Base-by-base conservation (phyloP, 2,329 filamentous ascomycete species). In the Ophiocordyceps camponoti-rufipedis region DNA sequence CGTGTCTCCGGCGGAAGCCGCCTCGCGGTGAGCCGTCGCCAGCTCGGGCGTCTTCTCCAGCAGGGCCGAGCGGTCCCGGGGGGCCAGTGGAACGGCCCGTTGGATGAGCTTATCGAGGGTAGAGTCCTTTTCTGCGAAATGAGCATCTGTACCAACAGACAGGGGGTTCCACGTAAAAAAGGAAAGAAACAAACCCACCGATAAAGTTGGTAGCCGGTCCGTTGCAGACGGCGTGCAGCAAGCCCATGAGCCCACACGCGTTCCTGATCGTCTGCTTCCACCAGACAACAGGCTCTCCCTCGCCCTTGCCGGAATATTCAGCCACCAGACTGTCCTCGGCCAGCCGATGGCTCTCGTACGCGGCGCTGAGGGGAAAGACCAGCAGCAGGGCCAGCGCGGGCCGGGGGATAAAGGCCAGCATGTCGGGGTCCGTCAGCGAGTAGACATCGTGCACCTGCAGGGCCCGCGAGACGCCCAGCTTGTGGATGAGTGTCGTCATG, bases 251-350 rank as follows among this genome's bases (percentile, higher is more conserved):
- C 0, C 89, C 89, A 61, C 89, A 96, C 1, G 89, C 86, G 59
- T 96, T 94, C 49, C 83, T 75, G 55, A 96, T 95, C 0, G 88
- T 96, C 67, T 96, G 89, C 54, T 78, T 83, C 71, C 88, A 96
- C 91, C 89, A 98, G 8, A 94, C 57, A 0, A 95, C 85, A 5
- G 85, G 80, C 57, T 95, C 85, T 0, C 56, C 57, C 1, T 72
- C 64, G 1, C 87, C 87, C 16, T 68, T 70, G 41, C 81, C 82
- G 0, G 61, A 58, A 66, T 94, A 94, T 38, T 78, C 74, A 2
- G 66, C 52, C 40, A 68, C 66, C 19, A 71, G 59, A 44, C 67
- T 66, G 64, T 95, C 88, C 67, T 94, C 88, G 41, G 75, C 69
- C 47, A 74, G 61, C 31, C 88, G 82, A 58, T 81, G 78, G 48